Base-by-base conservation (phyloP, 1,284 basidiomycete genomes). In the Afroboletus lepidellus region DNA sequence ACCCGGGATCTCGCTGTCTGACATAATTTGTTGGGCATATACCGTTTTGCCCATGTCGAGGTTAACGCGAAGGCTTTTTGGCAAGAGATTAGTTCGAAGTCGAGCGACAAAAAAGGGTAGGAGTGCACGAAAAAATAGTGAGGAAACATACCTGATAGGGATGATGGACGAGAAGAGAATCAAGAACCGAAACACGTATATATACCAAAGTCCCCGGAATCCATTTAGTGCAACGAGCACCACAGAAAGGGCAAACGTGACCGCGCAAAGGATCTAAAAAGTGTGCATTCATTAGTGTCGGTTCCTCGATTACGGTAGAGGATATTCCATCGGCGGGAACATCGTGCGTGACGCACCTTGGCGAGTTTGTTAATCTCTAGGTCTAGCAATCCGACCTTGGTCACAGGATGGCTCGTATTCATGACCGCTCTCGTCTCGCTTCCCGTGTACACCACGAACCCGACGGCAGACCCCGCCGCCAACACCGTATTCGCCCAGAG, bases 11-110 rank as follows among this genome's bases (percentile, higher is more conserved):
- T 98, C 94, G 38, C 65, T 66, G 71, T 99, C 97, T 54, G 82
- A 85, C 86, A 95, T 94, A 55, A 99, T 99, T 62, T 96, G 92
- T 42, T 90, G 85, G 0, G 94, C 93, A 64, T 99, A 99, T 38
- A 98, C 92, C 0, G 95, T 98, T 75, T 99, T 99, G 55, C 96
- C 97, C 95, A 99, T 98, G 70, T 99, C 97, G 46, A 99, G 79
- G 64, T 99, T 99, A 55, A 99, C 96, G 24, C 97, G 90, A 48
- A 99, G 76, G 78, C 94, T 98, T 54, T n/a, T 48, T 12, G 12
- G 3, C 1, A 7, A 52, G 25, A 50, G 44, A 44, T 55, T 24
- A 59, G 50, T 5, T 8, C 23, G 5, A 5, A 8, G 13, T 24
- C 11, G n/a, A 8, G 7, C 13, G 15, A 7, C 15, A 27, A 34